Percentiles rank a stretch among this genome's conserved stretches.
Evolutionary conservation across 106 monocot species (phyloP).

Genomic region (Apostasia shenzhenica): DNA sequence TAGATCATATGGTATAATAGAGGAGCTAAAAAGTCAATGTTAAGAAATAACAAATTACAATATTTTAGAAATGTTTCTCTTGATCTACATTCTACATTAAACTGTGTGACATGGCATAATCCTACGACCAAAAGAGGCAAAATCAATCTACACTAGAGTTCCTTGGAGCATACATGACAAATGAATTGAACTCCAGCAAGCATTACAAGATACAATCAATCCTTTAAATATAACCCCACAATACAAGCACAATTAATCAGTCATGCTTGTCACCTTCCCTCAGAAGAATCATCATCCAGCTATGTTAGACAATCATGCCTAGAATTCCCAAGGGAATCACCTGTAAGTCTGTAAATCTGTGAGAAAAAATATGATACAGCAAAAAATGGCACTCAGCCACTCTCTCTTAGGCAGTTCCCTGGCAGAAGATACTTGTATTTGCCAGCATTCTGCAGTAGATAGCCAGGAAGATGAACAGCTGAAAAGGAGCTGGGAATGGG

Average conservation of each 20-base stretch:
- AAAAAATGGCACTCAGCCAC: conserved; percentile 26
- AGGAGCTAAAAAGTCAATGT: not conserved
- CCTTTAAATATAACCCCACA: not conserved
- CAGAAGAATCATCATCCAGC: conserved; percentile 29
- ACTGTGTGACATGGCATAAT: conserved; percentile 19
- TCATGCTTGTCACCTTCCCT: conserved; percentile 9
- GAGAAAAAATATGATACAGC: not conserved
- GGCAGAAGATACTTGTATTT: conserved; percentile 59
- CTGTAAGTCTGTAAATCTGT: not conserved
- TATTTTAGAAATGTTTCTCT: conserved; percentile 14
- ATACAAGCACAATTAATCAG: conserved; percentile 4
- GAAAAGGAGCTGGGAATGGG: conserved; percentile 62
- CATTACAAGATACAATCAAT: conserved; percentile 10
- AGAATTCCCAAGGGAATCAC: not conserved
- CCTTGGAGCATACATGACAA: conserved; percentile 10
- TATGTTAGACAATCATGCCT: conserved; percentile 10
- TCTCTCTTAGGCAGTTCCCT: conserved; percentile 68
- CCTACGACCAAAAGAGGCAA: conserved; percentile 4
- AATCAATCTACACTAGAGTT: not conserved
- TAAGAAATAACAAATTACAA: conserved; percentile 22
- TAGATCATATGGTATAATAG: no score
- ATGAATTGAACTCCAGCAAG: conserved; percentile 12
- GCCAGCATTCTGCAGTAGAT: conserved; percentile 50
- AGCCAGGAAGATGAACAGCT: conserved; percentile 59
- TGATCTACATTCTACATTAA: conserved; percentile 25